Conservation (phyloP, 177 flowering plant genomes). For the Telopea speciosissima region DNA sequence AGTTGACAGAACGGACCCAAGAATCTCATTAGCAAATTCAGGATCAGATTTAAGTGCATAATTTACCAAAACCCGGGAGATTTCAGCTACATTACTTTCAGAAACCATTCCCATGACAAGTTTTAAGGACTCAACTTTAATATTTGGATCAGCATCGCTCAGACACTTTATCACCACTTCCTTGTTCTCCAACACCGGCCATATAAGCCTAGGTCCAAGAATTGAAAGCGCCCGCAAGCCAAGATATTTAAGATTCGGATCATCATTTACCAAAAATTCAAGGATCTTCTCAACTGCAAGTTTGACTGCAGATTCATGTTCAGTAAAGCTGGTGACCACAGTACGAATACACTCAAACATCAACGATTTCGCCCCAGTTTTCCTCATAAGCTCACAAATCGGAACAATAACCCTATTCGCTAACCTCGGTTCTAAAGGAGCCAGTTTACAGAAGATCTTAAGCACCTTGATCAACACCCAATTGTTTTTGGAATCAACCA, state of each 20-base stretch:
- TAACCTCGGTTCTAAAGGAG: conserved; percentile 69
- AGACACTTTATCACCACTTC: conserved; percentile 72
- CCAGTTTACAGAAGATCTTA: conserved; percentile 72
- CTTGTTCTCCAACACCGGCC: conserved; percentile 91
- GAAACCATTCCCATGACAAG: conserved; percentile 84
- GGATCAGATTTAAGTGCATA: conserved; percentile 90
- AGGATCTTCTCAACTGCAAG: conserved; percentile 58
- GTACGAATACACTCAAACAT: conserved; percentile 83
- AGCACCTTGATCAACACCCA: conserved; percentile 93
- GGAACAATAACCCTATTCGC: conserved; percentile 77
- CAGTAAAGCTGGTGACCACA: conserved; percentile 56
- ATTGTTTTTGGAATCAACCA: conserved; percentile 81
- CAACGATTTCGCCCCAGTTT: conserved; percentile 74
- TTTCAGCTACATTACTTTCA: conserved; percentile 66
- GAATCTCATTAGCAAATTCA: conserved; percentile 79
- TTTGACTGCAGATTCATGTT: conserved; percentile 61
- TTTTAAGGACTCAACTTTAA: conserved; percentile 56
- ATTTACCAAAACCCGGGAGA: conserved; percentile 58
- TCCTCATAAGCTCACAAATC: conserved; percentile 66
- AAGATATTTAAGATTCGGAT: conserved; percentile 83
- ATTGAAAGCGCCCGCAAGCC: conserved; percentile 72
- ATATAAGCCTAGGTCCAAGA: conserved; percentile 46
- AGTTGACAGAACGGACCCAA: conserved; percentile 57
- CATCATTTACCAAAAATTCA: conserved; percentile 70
- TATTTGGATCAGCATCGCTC: conserved; percentile 75